Conservation (phyloP, 1,284 basidiomycete species). For the Spongiforma sp. region DNA sequence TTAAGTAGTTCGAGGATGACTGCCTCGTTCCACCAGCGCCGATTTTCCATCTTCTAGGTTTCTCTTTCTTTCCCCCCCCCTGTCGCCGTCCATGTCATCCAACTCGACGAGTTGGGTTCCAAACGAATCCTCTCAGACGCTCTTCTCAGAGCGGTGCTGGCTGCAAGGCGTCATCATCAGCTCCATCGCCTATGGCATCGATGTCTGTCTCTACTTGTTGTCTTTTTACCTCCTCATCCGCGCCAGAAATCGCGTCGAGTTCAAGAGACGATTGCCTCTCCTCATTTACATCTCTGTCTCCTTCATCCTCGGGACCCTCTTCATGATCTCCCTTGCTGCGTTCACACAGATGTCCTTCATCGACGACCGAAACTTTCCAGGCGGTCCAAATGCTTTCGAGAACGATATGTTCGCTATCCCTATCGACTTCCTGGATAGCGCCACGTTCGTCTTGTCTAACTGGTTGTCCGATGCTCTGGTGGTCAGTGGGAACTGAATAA, state of each 20-base stretch:
- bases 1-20: no score
- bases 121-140: slow-evolving; percentile 11
- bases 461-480: slow-evolving; percentile 34
- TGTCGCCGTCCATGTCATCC: slow-evolving; percentile 14
- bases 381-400: slow-evolving; percentile 27
- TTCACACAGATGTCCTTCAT: slow-evolving; percentile 39
- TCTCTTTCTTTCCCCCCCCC: neutral
- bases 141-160: slow-evolving; percentile 22
- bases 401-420: slow-evolving; percentile 20
- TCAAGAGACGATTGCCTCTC: slow-evolving; percentile 9
- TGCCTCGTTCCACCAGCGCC: no score
- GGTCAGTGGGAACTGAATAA: slow-evolving; percentile 17
- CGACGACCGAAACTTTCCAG: slow-evolving; percentile 37
- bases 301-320: slow-evolving; percentile 33
- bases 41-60: neutral
- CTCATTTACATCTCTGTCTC: slow-evolving; percentile 25
- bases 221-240: slow-evolving; percentile 18
- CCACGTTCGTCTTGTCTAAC: slow-evolving; percentile 23
- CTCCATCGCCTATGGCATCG: slow-evolving; percentile 16
- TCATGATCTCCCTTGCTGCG: slow-evolving; percentile 17
- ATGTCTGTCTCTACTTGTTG: slow-evolving; percentile 12
- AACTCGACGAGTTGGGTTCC: slow-evolving; percentile 26
- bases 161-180: slow-evolving; percentile 24
- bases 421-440: slow-evolving; percentile 18
- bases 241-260: neutral